phyloP scores from a whole-genome alignment of 1,139 yeast genomes.

The Nadsonia commutata region DNA sequence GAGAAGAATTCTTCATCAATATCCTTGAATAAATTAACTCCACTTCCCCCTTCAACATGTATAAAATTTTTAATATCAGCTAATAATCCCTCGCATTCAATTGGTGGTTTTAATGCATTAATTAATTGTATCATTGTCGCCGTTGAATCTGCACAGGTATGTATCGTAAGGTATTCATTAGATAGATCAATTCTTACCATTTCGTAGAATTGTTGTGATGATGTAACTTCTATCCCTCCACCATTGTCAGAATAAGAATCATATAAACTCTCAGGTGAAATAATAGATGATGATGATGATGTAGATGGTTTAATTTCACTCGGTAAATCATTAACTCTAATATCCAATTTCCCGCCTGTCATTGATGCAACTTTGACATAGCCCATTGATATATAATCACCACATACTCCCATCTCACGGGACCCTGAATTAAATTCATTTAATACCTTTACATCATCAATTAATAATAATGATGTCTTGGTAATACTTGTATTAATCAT shows the following conservation, averaged over 20 bases:
- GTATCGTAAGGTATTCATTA: conserved; percentile 12
- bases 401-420: no score
- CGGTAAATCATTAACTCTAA: not conserved
- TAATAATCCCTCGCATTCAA: conserved; percentile 18
- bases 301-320: not conserved
- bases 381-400: no score
- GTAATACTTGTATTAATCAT: conserved; percentile 12
- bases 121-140: conserved; percentile 53
- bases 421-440: not conserved
- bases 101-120: conserved; percentile 58
- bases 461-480: conserved; percentile 16
- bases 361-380: conserved; percentile 13
- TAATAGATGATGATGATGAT: not conserved
- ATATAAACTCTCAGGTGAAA: not conserved
- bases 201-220: conserved; percentile 1
- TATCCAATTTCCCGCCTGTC: not conserved
- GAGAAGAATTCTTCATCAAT: no score
- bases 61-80: conserved; percentile 23
- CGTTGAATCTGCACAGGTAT: conserved; percentile 75
- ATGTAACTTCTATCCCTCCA: no score
- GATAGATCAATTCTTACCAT: conserved; percentile 7
- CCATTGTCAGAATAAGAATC: no score
- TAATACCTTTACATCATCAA: conserved; percentile 15
- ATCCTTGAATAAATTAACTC: conserved; percentile 1
- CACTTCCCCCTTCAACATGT: not conserved